A percentile compares a stretch with the other conserved stretches of the same genome.
phyloP scores from a whole-genome alignment of 1,284 basidiomycete genomes.

The Cutaneotrichosporon cavernicola region DNA sequence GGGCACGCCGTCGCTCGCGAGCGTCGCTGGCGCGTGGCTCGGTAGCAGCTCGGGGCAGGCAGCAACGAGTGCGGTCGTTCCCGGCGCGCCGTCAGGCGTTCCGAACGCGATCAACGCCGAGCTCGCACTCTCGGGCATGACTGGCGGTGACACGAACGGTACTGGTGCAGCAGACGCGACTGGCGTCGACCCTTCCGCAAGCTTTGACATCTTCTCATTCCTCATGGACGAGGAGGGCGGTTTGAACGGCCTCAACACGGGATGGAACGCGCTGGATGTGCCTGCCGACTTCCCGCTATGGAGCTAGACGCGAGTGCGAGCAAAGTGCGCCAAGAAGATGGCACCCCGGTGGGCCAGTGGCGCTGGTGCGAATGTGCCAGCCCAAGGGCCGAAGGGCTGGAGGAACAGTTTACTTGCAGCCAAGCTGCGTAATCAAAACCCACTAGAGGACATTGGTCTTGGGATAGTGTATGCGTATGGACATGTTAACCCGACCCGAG shows the following conservation, averaged over 20 bases:
- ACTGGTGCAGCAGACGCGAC: not conserved
- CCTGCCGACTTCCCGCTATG: slow-evolving; percentile 46
- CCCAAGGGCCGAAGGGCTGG: not conserved
- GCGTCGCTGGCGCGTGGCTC: slow-evolving; percentile 23
- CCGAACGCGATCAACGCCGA: slow-evolving; percentile 18
- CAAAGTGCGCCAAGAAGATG: not conserved
- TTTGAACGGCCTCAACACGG: slow-evolving; percentile 27
- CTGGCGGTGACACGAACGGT: not conserved
- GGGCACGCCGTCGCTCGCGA: slow-evolving; percentile 14
- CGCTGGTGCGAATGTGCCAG: not conserved
- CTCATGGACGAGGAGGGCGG: slow-evolving; percentile 51
- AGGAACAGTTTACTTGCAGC: not conserved
- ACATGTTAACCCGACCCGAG: not conserved
- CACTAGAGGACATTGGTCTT: not conserved
- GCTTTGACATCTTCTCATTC: slow-evolving; percentile 49
- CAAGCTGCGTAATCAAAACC: not conserved
- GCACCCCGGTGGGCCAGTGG: not conserved
- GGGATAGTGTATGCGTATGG: slow-evolving; percentile 3
- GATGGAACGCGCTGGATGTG: slow-evolving; percentile 43
- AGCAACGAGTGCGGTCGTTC: slow-evolving; percentile 8
- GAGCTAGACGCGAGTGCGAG: slow-evolving; percentile 28
- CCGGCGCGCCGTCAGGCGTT: slow-evolving; percentile 16
- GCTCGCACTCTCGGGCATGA: slow-evolving; percentile 14
- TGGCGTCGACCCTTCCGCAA: slow-evolving; percentile 18
- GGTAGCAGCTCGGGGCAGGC: slow-evolving; percentile 15